Evolutionary conservation across 305 asterid genomes (phyloP).

Genomic region (Rubia balearica): DNA sequence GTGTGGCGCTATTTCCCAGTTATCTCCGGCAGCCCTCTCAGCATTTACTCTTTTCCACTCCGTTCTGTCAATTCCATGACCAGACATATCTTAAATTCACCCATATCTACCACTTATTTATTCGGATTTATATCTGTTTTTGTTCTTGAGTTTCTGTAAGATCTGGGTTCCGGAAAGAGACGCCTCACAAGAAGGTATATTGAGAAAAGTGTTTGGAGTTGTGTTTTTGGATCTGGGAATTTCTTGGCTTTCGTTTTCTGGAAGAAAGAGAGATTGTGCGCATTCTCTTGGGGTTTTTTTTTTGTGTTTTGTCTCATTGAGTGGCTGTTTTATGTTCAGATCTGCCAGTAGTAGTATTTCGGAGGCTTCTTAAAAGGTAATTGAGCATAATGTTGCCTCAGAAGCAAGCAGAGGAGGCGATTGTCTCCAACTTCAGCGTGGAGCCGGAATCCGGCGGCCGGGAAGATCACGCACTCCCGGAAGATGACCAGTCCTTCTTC

Average conservation of each 20-base stretch:
- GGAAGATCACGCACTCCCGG: slow-evolving; percentile 22
- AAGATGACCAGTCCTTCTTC: slow-evolving; percentile 28
- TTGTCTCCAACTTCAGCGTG: slow-evolving; percentile 52
- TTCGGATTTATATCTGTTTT: not conserved
- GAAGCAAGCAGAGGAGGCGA: slow-evolving; percentile 94
- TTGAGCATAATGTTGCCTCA: slow-evolving; percentile 56
- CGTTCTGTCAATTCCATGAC: slow-evolving; percentile 14
- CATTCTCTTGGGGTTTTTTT: not conserved
- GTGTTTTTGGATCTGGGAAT: slow-evolving; percentile 42
- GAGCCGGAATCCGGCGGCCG: slow-evolving; percentile 39
- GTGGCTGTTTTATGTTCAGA: slow-evolving; percentile 30
- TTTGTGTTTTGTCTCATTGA: slow-evolving; percentile 40
- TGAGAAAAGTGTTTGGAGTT: slow-evolving; percentile 13
- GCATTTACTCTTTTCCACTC: slow-evolving; percentile 9
- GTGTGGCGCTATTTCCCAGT: not conserved
- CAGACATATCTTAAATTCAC: slow-evolving; percentile 6
- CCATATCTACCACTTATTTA: not conserved
- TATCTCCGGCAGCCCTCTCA: not conserved
- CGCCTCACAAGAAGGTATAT: slow-evolving; percentile 23
- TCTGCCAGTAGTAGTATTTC: slow-evolving; percentile 23
- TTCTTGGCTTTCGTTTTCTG: slow-evolving; percentile 37
- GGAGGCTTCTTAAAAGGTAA: slow-evolving; percentile 17
- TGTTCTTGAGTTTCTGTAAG: slow-evolving; percentile 4
- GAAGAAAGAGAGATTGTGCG: slow-evolving; percentile 15
- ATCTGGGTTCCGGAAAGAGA: slow-evolving; percentile 32